Conservation (phyloP, 2,329 filamentous ascomycete genomes). For the Laburnicola sp. region DNA sequence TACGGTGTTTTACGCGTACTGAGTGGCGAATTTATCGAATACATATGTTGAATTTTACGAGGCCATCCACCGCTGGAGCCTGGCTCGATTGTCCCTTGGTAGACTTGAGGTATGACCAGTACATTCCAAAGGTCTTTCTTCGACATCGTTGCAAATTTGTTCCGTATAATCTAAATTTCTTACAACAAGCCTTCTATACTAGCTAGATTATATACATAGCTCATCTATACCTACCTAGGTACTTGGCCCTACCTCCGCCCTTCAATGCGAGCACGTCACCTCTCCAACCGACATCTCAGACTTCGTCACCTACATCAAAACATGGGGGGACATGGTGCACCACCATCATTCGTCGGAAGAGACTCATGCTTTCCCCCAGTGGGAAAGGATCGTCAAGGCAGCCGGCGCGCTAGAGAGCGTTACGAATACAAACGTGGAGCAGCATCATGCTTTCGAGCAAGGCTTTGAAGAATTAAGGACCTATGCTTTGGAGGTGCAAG, state of each 20-base stretch:
- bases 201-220: no score
- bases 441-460: slow-evolving; percentile 41
- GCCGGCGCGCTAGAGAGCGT: slow-evolving; percentile 18
- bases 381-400: slow-evolving; percentile 36
- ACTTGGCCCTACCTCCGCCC: not conserved
- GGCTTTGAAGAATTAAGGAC: slow-evolving; percentile 30
- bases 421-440: slow-evolving; percentile 38
- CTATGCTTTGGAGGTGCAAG: slow-evolving; percentile 21
- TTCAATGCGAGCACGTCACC: slow-evolving; percentile 32
- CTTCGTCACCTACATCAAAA: slow-evolving; percentile 34
- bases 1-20: not conserved
- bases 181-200: no score
- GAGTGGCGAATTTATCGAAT: not conserved
- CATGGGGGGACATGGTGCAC: slow-evolving; percentile 42
- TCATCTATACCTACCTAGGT: no score
- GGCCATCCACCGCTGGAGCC: no score
- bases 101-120: no score
- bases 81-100: no score
- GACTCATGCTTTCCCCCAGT: slow-evolving; percentile 39
- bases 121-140: no score
- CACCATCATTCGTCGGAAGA: slow-evolving; percentile 46
- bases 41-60: no score
- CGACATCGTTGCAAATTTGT: no score
- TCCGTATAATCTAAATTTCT: no score
- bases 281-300: slow-evolving; percentile 26